phyloP scores from a whole-genome alignment of 1,139 yeast species.

The Geotrichum armillariae region DNA sequence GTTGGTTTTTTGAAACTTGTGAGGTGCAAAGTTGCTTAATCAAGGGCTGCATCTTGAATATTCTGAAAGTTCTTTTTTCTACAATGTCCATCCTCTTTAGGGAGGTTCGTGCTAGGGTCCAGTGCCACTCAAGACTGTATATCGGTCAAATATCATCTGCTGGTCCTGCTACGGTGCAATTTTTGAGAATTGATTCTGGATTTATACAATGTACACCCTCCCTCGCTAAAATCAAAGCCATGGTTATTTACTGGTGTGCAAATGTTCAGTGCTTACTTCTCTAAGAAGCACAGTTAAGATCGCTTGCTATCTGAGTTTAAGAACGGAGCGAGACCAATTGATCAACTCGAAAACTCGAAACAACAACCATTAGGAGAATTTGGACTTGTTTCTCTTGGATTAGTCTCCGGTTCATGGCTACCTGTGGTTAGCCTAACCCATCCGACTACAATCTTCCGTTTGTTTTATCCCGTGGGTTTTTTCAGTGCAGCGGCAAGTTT shows the following conservation, averaged over 20 bases:
- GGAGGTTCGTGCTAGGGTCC: slow-evolving; percentile 1
- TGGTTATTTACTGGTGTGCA: background rate
- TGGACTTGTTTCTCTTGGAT: slow-evolving; percentile 2
- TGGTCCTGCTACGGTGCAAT: slow-evolving; percentile 13
- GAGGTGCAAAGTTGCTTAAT: slow-evolving; percentile 4
- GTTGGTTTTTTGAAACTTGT: slow-evolving; percentile 1
- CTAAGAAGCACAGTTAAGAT: background rate
- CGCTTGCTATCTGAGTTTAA: background rate
- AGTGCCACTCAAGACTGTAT: slow-evolving; percentile 3
- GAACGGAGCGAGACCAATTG: background rate
- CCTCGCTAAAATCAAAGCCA: too few relatives aligned
- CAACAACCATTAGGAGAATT: slow-evolving; percentile 8
- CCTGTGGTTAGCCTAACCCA: slow-evolving; percentile 7
- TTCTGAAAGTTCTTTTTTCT: background rate
- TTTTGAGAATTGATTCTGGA: too few relatives aligned
- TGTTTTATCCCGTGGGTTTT: slow-evolving; percentile 1
- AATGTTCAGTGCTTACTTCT: background rate
- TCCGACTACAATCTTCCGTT: background rate
- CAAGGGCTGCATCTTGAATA: slow-evolving; percentile 1
- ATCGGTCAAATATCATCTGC: background rate
- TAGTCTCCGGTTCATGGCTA: background rate
- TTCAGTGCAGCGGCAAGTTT: slow-evolving; percentile 12
- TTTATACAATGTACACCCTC: too few relatives aligned
- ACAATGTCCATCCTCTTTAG: slow-evolving; percentile 1
- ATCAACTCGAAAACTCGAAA: slow-evolving; percentile 2